Evolutionary conservation across 768 basidiomycete species (phyloP), one percentile per base, ranked within the genome.

Genomic region (Guyanaporus albipodus): DNA sequence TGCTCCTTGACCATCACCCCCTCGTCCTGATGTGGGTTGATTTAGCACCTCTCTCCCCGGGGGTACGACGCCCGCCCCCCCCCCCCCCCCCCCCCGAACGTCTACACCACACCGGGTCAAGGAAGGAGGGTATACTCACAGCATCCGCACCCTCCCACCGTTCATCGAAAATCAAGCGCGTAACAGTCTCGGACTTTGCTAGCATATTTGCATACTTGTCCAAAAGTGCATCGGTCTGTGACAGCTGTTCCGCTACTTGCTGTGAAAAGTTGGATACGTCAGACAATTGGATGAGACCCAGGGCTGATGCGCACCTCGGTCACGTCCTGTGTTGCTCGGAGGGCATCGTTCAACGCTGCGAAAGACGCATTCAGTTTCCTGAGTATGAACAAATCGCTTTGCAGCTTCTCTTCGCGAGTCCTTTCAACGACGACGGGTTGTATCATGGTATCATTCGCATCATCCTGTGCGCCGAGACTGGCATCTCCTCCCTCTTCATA

Each of bases 201-300:
- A 91, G 69, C 38, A 87, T 78, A 33, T 67, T 69, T 34, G 86
- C 77, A 59, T 91, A 91, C 73, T 81, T 85, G 65, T 87, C 82
- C 48, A 91, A 68, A 46, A 91, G 67, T 1, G 76, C 77, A 56
- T 90, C 81, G 0, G 88, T 90, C 53, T 89, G 78, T 38, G 74
- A 75, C 27, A 91, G 63, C 52, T 88, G 87, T 24, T 63, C 65
- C 9, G 82, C 81, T 31, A 88, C 74, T 55, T 80, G 77, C 87
- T 87, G 29, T 49, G 21, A 38, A 38, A 21, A 45, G 28, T 38
- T 1, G 32, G 14, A 21, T 8, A 19, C 15, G 27, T 55, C 39
- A 50, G 33, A 22, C 21, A 23, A 19, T 8, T 19, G n/a, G 31
- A 38, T 14, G 11, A 9, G 17, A 37, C 6, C 22, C 14, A 31